These are phyloP conservation scores for Leccinum fuscescens DNA, from an alignment of 1,284 basidiomycete genomes.

Conservation along the genomic window DNA sequence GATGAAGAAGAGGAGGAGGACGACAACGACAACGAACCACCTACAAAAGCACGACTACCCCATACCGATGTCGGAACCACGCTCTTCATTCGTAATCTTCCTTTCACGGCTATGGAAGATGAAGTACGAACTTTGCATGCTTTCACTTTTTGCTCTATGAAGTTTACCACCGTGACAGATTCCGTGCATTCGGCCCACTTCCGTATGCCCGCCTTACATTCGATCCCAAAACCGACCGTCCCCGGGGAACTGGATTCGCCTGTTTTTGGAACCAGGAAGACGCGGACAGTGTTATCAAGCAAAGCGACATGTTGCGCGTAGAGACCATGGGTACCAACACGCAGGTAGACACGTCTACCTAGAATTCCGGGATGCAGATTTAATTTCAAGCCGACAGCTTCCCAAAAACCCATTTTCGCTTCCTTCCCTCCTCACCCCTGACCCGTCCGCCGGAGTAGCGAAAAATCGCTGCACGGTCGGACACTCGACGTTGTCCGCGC, in stretches of 20 bases:
- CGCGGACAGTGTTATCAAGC: slow-evolving; percentile 82
- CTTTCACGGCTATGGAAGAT: slow-evolving; percentile 90
- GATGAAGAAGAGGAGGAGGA: not conserved
- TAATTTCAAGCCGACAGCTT: slow-evolving; percentile 35
- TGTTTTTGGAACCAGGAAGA: slow-evolving; percentile 96
- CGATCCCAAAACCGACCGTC: slow-evolving; percentile 81
- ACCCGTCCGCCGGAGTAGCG: slow-evolving; percentile 87
- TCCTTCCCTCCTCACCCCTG: slow-evolving; percentile 89
- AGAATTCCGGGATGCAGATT: not conserved
- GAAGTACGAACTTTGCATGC: slow-evolving; percentile 80
- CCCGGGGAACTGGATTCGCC: slow-evolving; percentile 93
- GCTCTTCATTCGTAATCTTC: slow-evolving; percentile 92
- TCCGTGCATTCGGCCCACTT: slow-evolving; percentile 88
- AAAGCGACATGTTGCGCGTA: slow-evolving; percentile 70
- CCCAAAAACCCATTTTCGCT: slow-evolving; percentile 84
- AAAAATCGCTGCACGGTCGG: slow-evolving; percentile 88
- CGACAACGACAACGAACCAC: slow-evolving; percentile 39
- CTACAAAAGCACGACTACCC: slow-evolving; percentile 71
- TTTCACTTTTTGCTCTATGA: not conserved
- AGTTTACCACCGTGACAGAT: slow-evolving; percentile 39
- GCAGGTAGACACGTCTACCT: slow-evolving; percentile 27
- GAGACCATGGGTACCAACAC: slow-evolving; percentile 54
- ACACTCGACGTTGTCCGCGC: slow-evolving; percentile 90
- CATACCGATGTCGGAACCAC: slow-evolving; percentile 85
- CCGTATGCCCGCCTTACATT: slow-evolving; percentile 93